These are phyloP conservation scores for Leptodontidium sp. DNA, from an alignment of 2,329 filamentous ascomycete species.

Conservation along the genomic window DNA sequence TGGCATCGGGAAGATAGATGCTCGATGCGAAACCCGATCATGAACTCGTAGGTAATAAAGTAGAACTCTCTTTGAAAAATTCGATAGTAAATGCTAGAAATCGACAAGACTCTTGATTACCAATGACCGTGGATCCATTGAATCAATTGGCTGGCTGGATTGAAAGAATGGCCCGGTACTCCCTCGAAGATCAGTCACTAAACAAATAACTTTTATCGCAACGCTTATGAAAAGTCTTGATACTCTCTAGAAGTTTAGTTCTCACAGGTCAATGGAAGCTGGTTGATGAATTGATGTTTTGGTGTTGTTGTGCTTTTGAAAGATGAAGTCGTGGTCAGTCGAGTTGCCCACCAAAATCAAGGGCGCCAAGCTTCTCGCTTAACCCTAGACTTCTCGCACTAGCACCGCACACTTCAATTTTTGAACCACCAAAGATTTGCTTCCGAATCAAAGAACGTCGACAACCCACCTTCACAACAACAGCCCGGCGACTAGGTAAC, in stretches of 20 bases:
- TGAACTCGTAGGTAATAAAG: background rate
- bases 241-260: no score
- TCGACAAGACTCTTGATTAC: background rate
- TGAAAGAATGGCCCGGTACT: background rate
- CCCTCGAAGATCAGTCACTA: background rate
- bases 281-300: conserved; percentile 1
- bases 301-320: background rate
- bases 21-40: background rate
- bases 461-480: conserved; percentile 45
- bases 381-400: conserved; percentile 21
- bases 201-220: background rate
- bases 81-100: background rate
- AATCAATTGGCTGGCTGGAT: background rate
- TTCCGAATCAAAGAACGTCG: conserved; percentile 40
- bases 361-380: conserved; percentile 3
- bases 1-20: background rate
- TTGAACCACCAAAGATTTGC: conserved; percentile 23
- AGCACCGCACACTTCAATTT: conserved; percentile 21
- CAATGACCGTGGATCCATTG: background rate
- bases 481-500: conserved; percentile 45
- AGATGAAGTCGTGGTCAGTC: background rate
- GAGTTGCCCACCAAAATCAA: background rate
- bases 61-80: background rate
- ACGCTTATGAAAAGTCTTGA: no score
- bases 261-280: background rate